Evolutionary conservation across 164 flowering plant species (phyloP).

Genomic region (Sextonia rubra): DNA sequence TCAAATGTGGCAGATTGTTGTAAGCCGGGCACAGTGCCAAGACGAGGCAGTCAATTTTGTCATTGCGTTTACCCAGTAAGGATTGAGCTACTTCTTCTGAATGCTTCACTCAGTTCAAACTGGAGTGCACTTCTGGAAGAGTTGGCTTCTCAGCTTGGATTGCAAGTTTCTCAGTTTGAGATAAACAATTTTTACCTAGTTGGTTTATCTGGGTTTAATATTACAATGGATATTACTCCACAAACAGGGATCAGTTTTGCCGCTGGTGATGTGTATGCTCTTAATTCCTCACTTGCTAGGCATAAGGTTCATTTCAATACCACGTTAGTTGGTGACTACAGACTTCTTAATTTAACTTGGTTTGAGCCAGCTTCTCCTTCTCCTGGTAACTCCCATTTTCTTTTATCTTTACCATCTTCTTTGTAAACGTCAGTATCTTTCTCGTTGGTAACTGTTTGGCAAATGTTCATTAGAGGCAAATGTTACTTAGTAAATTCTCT

Average conservation of each 20-base stretch:
- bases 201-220: constrained; percentile 58
- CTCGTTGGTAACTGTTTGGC: too few relatives aligned
- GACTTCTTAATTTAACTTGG: constrained; percentile 84
- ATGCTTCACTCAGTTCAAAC: constrained; percentile 70
- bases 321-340: constrained; percentile 69
- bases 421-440: background rate
- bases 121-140: constrained; percentile 66
- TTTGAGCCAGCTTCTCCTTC: constrained; percentile 59
- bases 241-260: constrained; percentile 75
- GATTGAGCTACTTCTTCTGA: constrained; percentile 74
- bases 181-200: constrained; percentile 70
- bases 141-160: constrained; percentile 67
- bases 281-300: constrained; percentile 63
- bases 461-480: too few relatives aligned
- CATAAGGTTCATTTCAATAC: constrained; percentile 67
- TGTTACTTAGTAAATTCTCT: background rate
- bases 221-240: constrained; percentile 89
- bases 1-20: constrained; percentile 61
- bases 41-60: constrained; percentile 61
- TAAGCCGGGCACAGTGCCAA: constrained; percentile 62
- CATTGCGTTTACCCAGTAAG: constrained; percentile 92
- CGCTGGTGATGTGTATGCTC: constrained; percentile 40
- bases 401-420: background rate
- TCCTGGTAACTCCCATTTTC: constrained; percentile 40
- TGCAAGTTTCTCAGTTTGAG: constrained; percentile 69